phyloP scores from a whole-genome alignment of 1,284 basidiomycete genomes.

The Rhodotorula sp. region DNA sequence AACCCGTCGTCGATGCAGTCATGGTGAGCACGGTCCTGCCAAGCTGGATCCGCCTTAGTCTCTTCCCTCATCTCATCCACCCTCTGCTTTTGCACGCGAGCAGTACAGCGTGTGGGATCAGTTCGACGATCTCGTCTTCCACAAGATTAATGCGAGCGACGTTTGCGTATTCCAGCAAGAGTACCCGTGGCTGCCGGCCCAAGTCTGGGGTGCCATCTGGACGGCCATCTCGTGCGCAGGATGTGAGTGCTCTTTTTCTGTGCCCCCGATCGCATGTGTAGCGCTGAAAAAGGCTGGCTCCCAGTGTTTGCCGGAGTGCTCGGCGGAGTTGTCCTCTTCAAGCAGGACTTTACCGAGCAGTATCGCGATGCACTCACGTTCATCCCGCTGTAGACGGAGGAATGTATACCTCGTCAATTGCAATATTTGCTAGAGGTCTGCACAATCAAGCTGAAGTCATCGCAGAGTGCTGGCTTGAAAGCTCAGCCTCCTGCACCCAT shows the following conservation, averaged over 20 bases:
- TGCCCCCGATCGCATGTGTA: no score
- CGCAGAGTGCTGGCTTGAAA: background rate
- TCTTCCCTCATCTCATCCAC: no score
- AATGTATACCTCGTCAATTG: background rate
- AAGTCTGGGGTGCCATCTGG: slow-evolving; percentile 33
- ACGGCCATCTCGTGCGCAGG: slow-evolving; percentile 16
- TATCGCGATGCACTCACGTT: slow-evolving; percentile 2
- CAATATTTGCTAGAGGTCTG: no score
- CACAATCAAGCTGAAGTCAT: no score
- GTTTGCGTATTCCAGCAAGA: slow-evolving; percentile 21
- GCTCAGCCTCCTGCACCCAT: background rate
- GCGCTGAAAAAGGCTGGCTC: background rate
- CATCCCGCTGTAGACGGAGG: slow-evolving; percentile 6
- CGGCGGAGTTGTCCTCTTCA: slow-evolving; percentile 28
- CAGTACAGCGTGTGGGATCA: slow-evolving; percentile 31
- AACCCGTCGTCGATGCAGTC: no score
- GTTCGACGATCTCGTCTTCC: slow-evolving; percentile 30
- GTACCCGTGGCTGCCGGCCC: slow-evolving; percentile 33
- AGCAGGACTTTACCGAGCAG: slow-evolving; percentile 27
- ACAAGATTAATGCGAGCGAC: slow-evolving; percentile 33
- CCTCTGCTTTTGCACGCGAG: no score
- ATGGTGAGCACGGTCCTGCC: no score
- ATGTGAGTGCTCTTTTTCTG: slow-evolving; percentile 8
- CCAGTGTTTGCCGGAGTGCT: slow-evolving; percentile 23
- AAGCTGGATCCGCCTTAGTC: no score